phyloP scores from a whole-genome alignment of 371 early-diverging fungal genomes.

The Rhizopus stolonifer region DNA sequence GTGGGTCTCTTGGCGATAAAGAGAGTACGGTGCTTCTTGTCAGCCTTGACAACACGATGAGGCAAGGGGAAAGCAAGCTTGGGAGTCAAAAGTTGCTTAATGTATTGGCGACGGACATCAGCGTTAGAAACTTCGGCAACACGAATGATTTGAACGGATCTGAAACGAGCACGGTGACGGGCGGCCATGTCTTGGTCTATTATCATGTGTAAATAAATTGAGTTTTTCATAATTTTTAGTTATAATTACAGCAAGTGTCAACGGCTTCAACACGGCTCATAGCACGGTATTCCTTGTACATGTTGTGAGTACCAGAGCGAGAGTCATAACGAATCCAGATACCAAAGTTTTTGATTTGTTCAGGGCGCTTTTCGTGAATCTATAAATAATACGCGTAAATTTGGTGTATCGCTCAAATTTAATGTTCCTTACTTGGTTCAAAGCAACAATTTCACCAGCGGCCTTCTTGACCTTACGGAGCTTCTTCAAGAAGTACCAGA shows the following conservation, averaged over 20 bases:
- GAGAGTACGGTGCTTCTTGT: slow-evolving; percentile 61
- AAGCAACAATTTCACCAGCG: slow-evolving; percentile 74
- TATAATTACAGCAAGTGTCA: slow-evolving; percentile 65
- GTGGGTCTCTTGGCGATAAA: slow-evolving; percentile 86
- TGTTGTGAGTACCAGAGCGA: slow-evolving; percentile 73
- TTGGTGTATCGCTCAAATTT: neutral
- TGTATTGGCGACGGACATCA: slow-evolving; percentile 93
- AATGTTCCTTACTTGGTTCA: neutral
- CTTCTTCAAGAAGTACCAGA: slow-evolving; percentile 97
- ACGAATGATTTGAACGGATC: slow-evolving; percentile 94
- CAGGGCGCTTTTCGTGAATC: slow-evolving; percentile 90
- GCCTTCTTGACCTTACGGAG: slow-evolving; percentile 97
- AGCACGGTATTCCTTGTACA: slow-evolving; percentile 99
- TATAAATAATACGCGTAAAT: slow-evolving; percentile 15
- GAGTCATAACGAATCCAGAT: too few species aligned
- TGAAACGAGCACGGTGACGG: slow-evolving; percentile 95
- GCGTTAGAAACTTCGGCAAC: slow-evolving; percentile 83
- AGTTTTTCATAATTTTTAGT: neutral
- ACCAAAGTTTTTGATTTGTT: too few species aligned
- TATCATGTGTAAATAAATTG: neutral
- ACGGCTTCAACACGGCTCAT: slow-evolving; percentile 91
- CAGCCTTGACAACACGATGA: slow-evolving; percentile 82
- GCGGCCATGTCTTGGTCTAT: slow-evolving; percentile 94
- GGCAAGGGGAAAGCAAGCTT: slow-evolving; percentile 94
- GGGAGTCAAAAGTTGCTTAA: slow-evolving; percentile 83